These are phyloP conservation scores for Turritis glabra DNA, from an alignment of 345 rosid genomes.

Conservation along the genomic window DNA sequence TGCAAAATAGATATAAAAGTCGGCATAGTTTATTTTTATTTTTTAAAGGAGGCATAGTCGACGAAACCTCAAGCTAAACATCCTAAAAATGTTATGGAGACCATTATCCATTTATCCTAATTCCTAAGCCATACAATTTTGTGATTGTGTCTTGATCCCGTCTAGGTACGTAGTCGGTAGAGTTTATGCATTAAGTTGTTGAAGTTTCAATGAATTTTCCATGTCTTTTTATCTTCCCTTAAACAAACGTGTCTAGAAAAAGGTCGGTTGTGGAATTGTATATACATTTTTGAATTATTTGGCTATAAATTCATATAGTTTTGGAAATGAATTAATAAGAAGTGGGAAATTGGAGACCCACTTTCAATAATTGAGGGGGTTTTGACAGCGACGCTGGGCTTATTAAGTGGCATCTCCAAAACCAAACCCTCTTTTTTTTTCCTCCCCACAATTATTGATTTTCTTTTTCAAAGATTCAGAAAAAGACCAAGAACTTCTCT, in stretches of 20 bases:
- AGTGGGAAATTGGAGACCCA: constrained; percentile 36
- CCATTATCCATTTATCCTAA: too few species aligned
- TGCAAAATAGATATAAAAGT: constrained; percentile 11
- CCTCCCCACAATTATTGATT: constrained; percentile 36
- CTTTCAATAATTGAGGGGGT: constrained; percentile 33
- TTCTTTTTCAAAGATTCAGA: constrained; percentile 37
- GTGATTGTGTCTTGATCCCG: neutral
- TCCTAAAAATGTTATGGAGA: neutral
- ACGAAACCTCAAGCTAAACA: neutral
- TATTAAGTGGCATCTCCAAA: constrained; percentile 41
- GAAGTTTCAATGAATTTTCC: constrained; percentile 7
- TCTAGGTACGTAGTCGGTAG: neutral
- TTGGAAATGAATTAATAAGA: constrained; percentile 31
- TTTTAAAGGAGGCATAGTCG: too few species aligned
- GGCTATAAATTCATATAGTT: constrained; percentile 9
- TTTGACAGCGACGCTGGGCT: constrained; percentile 36
- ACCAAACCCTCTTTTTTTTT: constrained; percentile 22
- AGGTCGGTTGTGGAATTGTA: constrained; percentile 17
- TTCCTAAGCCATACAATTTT: neutral
- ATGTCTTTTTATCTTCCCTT: neutral
- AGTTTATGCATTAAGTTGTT: constrained; percentile 14
- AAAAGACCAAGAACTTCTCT: constrained; percentile 24
- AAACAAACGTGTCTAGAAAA: constrained; percentile 8
- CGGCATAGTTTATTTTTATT: too few species aligned
- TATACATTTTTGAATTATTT: constrained; percentile 4